phyloP scores from a whole-genome alignment of 768 basidiomycete genomes.

The Kwoniella sp. region DNA sequence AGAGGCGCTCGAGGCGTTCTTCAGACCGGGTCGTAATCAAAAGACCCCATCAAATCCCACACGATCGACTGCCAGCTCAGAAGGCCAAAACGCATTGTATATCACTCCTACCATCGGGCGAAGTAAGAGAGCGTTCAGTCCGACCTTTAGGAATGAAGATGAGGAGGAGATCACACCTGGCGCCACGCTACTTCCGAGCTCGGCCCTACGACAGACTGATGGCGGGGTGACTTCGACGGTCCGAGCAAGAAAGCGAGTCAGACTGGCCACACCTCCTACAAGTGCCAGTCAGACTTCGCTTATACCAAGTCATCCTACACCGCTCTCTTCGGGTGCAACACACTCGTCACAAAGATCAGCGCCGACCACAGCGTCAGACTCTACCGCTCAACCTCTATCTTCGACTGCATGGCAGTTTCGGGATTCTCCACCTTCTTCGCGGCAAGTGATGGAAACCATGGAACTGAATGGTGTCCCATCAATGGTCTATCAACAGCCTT shows the following conservation, averaged over 20 bases:
- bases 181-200: conserved; percentile 11
- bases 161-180: conserved; percentile 10
- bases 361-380: conserved; percentile 19
- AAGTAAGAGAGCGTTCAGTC: conserved; percentile 18
- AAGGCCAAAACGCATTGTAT: not conserved
- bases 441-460: conserved; percentile 50
- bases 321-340: conserved; percentile 7
- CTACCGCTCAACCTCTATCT: conserved; percentile 28
- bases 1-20: conserved; percentile 18
- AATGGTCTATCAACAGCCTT: conserved; percentile 74
- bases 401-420: conserved; percentile 30
- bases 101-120: conserved; percentile 10
- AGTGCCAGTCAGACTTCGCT: conserved; percentile 18
- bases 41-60: conserved; percentile 11
- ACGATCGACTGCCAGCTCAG: conserved; percentile 1
- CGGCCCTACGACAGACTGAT: conserved; percentile 5
- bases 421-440: conserved; percentile 19
- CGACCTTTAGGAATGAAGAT: conserved; percentile 17
- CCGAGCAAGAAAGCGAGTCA: conserved; percentile 38
- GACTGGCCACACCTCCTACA: conserved; percentile 34
- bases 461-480: conserved; percentile 58
- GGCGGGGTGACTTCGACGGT: not conserved
- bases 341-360: conserved; percentile 15
- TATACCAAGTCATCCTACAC: conserved; percentile 14
- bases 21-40: conserved; percentile 15